A percentile compares a stretch with the other conserved stretches of the same genome.
phyloP scores from a whole-genome alignment of 352 stramenopile genomes.

The Globisporangium orthogonon region DNA sequence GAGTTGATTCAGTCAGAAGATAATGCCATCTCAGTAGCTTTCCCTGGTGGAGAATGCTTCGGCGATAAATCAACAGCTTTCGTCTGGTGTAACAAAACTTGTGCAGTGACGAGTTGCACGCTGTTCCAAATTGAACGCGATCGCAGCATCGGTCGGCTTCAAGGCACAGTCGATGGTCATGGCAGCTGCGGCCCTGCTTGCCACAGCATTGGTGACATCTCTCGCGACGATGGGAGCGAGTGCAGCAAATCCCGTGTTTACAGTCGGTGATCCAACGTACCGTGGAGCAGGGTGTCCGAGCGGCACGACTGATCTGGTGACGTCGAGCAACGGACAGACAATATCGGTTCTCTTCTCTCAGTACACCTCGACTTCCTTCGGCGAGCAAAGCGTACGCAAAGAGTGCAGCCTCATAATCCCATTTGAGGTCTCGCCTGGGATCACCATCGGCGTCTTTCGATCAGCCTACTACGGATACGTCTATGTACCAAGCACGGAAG shows the following conservation, averaged over 20 bases:
- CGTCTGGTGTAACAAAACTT: too few species aligned
- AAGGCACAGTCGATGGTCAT: background rate
- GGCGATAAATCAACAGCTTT: too few species aligned
- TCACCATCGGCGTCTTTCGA: conserved; percentile 26
- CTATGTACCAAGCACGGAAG: conserved; percentile 15
- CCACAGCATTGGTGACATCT: background rate
- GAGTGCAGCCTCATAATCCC: conserved; percentile 23
- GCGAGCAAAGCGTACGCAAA: conserved; percentile 10
- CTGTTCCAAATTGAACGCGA: background rate
- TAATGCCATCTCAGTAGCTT: background rate
- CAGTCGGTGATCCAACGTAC: conserved; percentile 20
- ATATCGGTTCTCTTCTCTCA: conserved; percentile 30
- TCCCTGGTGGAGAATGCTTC: too few species aligned
- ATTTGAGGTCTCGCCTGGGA: conserved; percentile 13
- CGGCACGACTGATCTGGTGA: conserved; percentile 17
- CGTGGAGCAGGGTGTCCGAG: conserved; percentile 26
- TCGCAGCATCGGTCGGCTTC: background rate
- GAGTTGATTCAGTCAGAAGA: background rate
- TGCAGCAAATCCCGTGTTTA: conserved; percentile 11
- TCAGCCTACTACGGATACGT: conserved; percentile 27
- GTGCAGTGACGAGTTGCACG: too few species aligned
- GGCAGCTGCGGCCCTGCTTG: background rate
- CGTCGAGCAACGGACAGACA: conserved; percentile 22
- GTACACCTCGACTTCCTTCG: conserved; percentile 16
- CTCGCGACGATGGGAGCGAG: background rate